These are phyloP conservation scores for Escallonia herrerae DNA, from an alignment of 129 eudicot genomes.

Conservation along the genomic window DNA sequence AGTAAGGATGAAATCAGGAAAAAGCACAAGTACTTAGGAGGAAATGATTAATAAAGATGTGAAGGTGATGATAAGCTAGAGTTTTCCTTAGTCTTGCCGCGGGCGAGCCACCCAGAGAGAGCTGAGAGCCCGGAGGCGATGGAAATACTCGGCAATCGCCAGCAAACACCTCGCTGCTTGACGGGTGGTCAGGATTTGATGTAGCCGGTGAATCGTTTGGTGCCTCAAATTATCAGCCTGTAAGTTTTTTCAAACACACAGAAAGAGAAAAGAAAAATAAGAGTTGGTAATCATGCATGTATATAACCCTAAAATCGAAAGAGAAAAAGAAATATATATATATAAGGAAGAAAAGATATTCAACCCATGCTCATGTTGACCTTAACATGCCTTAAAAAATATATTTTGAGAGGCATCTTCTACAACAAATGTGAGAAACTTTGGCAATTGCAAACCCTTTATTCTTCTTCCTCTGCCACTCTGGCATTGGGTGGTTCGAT, in stretches of 20 bases:
- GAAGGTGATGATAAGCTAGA: conserved; percentile 3
- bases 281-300: no score
- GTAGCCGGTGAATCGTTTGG: conserved; percentile 62
- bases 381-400: no score
- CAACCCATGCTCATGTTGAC: no score
- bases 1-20: conserved; percentile 22
- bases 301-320: no score
- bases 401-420: background rate
- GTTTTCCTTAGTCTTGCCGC: conserved; percentile 43
- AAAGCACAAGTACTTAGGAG: conserved; percentile 9
- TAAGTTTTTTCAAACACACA: background rate
- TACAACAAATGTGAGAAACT: background rate
- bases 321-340: no score
- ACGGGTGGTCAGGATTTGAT: conserved; percentile 55
- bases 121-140: conserved; percentile 82
- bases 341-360: no score
- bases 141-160: conserved; percentile 74
- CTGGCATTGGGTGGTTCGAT: conserved; percentile 21
- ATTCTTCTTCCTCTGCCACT: background rate
- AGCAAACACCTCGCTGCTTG: conserved; percentile 83
- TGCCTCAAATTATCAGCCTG: conserved; percentile 75
- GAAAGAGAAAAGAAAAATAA: no score
- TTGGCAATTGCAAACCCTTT: conserved; percentile 10
- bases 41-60: conserved; percentile 2
- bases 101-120: conserved; percentile 76